phyloP scores from a whole-genome alignment of 192 early-diverging fungal genomes.

The Entomortierella beljakovae region DNA sequence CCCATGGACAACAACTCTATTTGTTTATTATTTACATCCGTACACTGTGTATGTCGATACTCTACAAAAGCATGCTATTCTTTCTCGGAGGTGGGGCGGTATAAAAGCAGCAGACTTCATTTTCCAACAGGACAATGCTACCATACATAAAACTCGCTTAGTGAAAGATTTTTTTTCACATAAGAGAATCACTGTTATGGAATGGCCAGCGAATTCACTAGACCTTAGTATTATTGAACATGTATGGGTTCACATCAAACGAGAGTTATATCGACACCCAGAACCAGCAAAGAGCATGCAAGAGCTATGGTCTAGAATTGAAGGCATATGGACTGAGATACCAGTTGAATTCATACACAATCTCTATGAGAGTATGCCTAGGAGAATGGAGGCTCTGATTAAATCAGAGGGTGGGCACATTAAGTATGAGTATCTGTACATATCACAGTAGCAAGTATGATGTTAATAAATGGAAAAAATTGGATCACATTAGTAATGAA shows the following conservation, averaged over 20 bases:
- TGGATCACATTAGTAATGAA: no score
- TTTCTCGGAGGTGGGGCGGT: not conserved
- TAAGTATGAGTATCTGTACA: no score
- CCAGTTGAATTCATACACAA: not conserved
- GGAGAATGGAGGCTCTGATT: not conserved
- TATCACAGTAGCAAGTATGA: no score
- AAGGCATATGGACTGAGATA: not conserved
- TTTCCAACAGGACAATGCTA: constrained; percentile 17
- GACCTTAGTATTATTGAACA: constrained; percentile 27
- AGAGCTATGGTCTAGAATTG: not conserved
- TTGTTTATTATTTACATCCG: no score
- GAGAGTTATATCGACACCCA: not conserved
- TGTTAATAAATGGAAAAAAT: no score
- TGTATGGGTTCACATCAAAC: constrained; percentile 5
- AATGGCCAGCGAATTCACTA: constrained; percentile 20
- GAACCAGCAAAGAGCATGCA: not conserved
- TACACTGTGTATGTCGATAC: not conserved
- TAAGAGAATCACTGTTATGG: constrained; percentile 5
- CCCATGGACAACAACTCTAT: no score
- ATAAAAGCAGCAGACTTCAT: constrained; percentile 1
- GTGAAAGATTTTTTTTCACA: constrained; percentile 5
- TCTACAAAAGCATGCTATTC: not conserved
- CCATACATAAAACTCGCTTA: not conserved
- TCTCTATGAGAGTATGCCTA: constrained; percentile 12
- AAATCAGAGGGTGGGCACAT: no score